Evolutionary conservation across 495 filamentous ascomycete species (phyloP), one percentile per base, ranked within the genome.

Genomic region (Penicillium coffeae): DNA sequence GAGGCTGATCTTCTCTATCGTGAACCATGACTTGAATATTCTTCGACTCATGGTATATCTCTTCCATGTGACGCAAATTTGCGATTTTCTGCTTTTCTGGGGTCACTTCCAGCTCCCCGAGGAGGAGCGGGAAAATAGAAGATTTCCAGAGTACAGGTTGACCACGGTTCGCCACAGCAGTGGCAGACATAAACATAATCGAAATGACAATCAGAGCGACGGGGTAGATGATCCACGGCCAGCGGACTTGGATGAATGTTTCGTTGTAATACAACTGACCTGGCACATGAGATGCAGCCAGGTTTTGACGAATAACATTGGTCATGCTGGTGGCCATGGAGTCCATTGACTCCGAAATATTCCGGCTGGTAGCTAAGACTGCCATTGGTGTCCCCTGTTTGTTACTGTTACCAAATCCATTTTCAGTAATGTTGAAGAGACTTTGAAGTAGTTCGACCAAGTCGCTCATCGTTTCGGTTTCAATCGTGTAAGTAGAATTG

Each of bases 291-390:
- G 10, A 21, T 8, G 5, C 14, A 14, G 5, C n/a, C 2, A 20
- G 5, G 25, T 5, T 18, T 1, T 13, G 2, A 8, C 45, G 45
- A 7, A 47, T 47, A 4, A 2, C 13, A 27, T 46, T 37, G 7
- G 49, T 52, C 9, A 52, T 20, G 21, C 42, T 52, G 35, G 19
- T 46, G 12, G 49, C 21, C 49, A 52, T 41, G 14, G 42, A 39
- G 3, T 16, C 12, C 7, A 33, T 3, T 16, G 21, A 27, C 14
- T 42, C 3, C 0, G 39, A 12, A 19, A 40, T 19, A 19, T 40
- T 40, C 3, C 21, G 19, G 8, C 10, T 40, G 38, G 19, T 40
- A 9, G 10, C 19, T 18, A 40, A 19, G n/a, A n/a, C n/a, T n/a
- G n/a, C n/a, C n/a, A n/a, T n/a, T n/a, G n/a, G n/a, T n/a, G n/a